Base-by-base conservation (phyloP, 2,329 filamentous ascomycete species). In the Colletotrichum spaethianum region DNA sequence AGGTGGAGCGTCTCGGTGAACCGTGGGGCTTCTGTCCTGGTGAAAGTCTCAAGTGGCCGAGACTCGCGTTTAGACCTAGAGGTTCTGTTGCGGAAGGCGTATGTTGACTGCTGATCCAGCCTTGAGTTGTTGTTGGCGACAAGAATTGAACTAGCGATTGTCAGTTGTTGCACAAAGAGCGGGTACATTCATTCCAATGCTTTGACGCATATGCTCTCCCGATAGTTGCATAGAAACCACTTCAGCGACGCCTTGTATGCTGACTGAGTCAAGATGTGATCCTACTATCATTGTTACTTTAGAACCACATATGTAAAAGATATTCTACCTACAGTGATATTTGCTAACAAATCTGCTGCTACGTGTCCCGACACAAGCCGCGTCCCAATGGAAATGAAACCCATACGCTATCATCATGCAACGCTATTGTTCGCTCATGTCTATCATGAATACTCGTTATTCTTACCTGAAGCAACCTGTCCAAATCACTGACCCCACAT, bases 401-500 rank as follows among this genome's bases (percentile, higher is more conserved):
- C 46, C 28, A n/a, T 36, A 56, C n/a, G 36, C 64, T 12, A 7
- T 60, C 57, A 40, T 64, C n/a, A 55, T 70, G 59, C 55, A 52
- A 55, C 16, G 28, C 40, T 42, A 23, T 66, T 62, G 4, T 62
- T 26, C 64, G 36, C 53, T 72, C 70, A 61, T 69, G 28, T 31
- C 38, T 31, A 4, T 73, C 66, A 44, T 65, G 31, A 16, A 48
- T 33, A 20, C 38, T 48, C 23, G 20, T 57, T 50, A 48, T 8
- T n/a, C 31, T 40, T 16, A 26, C 18, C 53, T n/a, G 44, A 14
- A 9, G 2, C 46, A 6, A 7, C 7, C 16, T 26, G 4, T 14
- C 23, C 20, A 20, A 31, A 56, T 75, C 57, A 76, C 28, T 68
- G 53, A 4, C 77, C 82, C 84, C 85, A 90, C 36, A 86, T 75